phyloP scores from a whole-genome alignment of 2,329 filamentous ascomycete species.

The Hymenoscyphus linearis region DNA sequence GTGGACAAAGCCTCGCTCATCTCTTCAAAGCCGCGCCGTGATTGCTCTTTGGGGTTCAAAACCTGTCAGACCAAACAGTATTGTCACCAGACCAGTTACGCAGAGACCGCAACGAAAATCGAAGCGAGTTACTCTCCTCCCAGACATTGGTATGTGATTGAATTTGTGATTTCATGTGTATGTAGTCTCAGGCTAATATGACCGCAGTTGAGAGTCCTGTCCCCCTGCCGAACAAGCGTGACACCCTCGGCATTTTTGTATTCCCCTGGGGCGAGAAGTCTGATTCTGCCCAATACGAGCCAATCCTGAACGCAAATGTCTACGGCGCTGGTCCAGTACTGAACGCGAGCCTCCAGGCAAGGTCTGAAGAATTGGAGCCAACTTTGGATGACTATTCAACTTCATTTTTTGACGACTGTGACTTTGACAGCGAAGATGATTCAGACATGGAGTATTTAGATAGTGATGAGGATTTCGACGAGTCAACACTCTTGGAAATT shows the following conservation, averaged over 20 bases:
- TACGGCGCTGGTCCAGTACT: conserved; percentile 16
- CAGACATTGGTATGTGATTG: conserved; percentile 45
- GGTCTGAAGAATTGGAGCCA: conserved; percentile 24
- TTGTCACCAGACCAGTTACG: conserved; percentile 40
- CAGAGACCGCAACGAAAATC: conserved; percentile 50
- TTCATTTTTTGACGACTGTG: conserved; percentile 57
- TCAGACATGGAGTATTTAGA: conserved; percentile 32
- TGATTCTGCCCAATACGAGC: conserved; percentile 44
- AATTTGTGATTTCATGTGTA: conserved; percentile 4
- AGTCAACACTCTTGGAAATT: conserved; percentile 60
- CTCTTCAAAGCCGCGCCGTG: conserved; percentile 14
- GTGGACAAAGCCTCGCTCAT: conserved; percentile 26
- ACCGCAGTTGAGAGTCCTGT: conserved; percentile 49
- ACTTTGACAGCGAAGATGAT: conserved; percentile 42
- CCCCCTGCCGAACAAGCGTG: conserved; percentile 52
- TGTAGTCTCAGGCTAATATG: conserved; percentile 12
- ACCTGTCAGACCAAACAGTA: conserved; percentile 23
- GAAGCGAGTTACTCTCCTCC: conserved; percentile 53
- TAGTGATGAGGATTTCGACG: conserved; percentile 45
- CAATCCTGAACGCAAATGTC: conserved; percentile 31
- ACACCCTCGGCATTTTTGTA: conserved; percentile 59
- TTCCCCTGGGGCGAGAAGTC: conserved; percentile 63
- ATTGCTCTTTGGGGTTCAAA: conserved; percentile 30
- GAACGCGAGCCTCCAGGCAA: conserved; percentile 23
- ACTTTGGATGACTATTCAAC: conserved; percentile 24